A percentile compares a stretch with the other conserved stretches of the same genome.
Conservation (phyloP, 352 stramenopile species). For the Phytopythium montanum region DNA sequence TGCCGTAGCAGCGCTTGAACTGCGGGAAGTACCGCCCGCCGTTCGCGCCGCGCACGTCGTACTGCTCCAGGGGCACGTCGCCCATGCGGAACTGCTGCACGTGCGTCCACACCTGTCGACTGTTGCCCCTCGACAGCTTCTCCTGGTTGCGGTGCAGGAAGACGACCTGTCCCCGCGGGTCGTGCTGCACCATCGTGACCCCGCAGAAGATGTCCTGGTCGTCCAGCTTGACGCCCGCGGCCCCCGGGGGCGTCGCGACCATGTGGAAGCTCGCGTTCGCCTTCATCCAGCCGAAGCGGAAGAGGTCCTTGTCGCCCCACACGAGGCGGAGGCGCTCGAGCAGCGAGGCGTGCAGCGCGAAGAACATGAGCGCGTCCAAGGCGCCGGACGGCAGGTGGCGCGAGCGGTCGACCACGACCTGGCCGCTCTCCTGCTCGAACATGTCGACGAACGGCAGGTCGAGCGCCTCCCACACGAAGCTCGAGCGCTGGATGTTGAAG, state of each 20-base stretch:
- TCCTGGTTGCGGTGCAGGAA: conserved; percentile 3
- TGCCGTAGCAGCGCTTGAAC: conserved; percentile 68
- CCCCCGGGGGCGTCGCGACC: conserved; percentile 43
- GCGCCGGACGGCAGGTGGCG: conserved; percentile 25
- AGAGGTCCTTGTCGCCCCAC: conserved; percentile 82
- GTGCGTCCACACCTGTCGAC: conserved; percentile 47
- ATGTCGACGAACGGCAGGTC: conserved; percentile 51
- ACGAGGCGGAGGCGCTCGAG: conserved; percentile 44
- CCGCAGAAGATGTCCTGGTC: conserved; percentile 9
- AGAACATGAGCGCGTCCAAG: conserved; percentile 26
- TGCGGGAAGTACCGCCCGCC: conserved; percentile 61
- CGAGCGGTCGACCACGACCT: conserved; percentile 58
- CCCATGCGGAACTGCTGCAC: conserved; percentile 48
- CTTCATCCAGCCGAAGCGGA: conserved; percentile 74
- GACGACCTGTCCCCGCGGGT: too few species aligned
- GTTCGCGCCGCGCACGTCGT: conserved; percentile 60
- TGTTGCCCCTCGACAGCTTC: conserved; percentile 40
- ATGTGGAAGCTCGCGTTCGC: conserved; percentile 66
- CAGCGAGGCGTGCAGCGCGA: conserved; percentile 34
- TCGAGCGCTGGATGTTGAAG: conserved; percentile 68
- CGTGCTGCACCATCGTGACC: neutral
- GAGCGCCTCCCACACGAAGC: conserved; percentile 69
- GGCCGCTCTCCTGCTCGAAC: conserved; percentile 80
- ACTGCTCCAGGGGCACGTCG: conserved; percentile 18
- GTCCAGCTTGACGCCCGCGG: conserved; percentile 12